These are phyloP conservation scores for Apiospora phragmitis DNA, from an alignment of 2,329 filamentous ascomycete species.

Conservation along the genomic window DNA sequence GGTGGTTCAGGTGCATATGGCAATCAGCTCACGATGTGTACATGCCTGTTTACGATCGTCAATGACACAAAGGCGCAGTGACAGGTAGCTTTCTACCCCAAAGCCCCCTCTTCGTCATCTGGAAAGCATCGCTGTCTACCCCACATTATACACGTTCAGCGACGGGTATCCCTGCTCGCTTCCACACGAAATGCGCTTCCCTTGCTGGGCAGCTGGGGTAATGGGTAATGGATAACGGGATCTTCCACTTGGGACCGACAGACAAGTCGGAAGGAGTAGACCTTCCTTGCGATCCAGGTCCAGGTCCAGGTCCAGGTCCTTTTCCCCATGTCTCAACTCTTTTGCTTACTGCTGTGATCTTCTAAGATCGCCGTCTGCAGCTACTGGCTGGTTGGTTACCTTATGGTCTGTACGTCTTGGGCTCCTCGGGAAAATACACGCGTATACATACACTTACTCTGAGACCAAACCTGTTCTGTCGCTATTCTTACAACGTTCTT, in stretches of 20 bases:
- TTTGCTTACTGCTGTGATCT: not conserved
- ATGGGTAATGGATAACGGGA: slow-evolving; percentile 6
- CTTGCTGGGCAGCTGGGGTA: not conserved
- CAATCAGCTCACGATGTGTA: not conserved
- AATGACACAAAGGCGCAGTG: not conserved
- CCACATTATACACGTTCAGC: slow-evolving; percentile 1
- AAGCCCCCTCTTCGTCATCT: not conserved
- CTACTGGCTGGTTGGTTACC: not conserved
- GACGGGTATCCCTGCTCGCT: slow-evolving; percentile 3
- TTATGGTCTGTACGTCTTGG: not conserved
- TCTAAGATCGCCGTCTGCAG: not conserved
- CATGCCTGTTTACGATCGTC: too few species aligned
- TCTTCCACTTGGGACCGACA: slow-evolving; percentile 9
- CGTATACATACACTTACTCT: too few species aligned
- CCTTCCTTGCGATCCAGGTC: not conserved
- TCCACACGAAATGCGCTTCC: not conserved
- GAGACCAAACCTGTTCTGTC: too few species aligned
- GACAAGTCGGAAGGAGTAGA: not conserved
- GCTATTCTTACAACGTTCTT: too few species aligned
- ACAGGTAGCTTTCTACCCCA: not conserved
- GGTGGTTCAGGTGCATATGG: not conserved
- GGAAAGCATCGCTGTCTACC: slow-evolving; percentile 4
- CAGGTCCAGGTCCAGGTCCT: not conserved
- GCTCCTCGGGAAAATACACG: too few species aligned
- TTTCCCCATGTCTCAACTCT: not conserved